Base-by-base conservation (phyloP, 192 early-diverging fungal genomes). In the Backusella liffmaniae region DNA sequence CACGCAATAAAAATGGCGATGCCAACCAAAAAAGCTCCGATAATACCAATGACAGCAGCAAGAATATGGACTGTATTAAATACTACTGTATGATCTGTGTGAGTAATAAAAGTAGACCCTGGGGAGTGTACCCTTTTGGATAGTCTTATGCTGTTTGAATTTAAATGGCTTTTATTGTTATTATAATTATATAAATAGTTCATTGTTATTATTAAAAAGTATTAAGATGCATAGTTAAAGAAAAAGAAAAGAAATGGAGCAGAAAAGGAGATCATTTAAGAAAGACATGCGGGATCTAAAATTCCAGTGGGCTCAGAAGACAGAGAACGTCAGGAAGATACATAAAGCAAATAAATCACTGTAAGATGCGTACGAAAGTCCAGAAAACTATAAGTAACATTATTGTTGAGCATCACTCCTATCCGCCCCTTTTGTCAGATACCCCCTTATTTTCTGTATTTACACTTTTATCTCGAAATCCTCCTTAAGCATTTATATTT, bases 281-380 rank as follows among this genome's bases (percentile, higher is more conserved):
- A 62, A 62, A 62, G 46, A 32, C 32, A 71, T 12, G 35, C 70
- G 70, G 70, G 26, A 46, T 71, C 70, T 71, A 46, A 71, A 70
- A 71, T 62, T 46, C 23, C 7, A 35, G 35, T 67, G 32, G 66
- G 35, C 35, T 67, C 26, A 71, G 70, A 71, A 71, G 70, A 29
- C 42, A 49, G 42, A 41, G 70, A 71, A 71, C 44, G 70, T 71
- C 70, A 71, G 70, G 70, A 71, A 71, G 70, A 71, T 71, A 71
- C 70, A 71, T 46, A 12, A 62, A 62, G 56, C 56, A 62, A 62
- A 62, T 62, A 62, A 62, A 62, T 29, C 56, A 62, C 9, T 62
- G 23, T 12, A 3, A 29, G 23, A 29, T 62, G 56, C 29, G 9
- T 62, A 62, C 56, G 56, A 62, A 62, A 62, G 56, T 62, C 56